phyloP scores from a whole-genome alignment of 345 rosid species.

The Rhodomyrtus tomentosa region DNA sequence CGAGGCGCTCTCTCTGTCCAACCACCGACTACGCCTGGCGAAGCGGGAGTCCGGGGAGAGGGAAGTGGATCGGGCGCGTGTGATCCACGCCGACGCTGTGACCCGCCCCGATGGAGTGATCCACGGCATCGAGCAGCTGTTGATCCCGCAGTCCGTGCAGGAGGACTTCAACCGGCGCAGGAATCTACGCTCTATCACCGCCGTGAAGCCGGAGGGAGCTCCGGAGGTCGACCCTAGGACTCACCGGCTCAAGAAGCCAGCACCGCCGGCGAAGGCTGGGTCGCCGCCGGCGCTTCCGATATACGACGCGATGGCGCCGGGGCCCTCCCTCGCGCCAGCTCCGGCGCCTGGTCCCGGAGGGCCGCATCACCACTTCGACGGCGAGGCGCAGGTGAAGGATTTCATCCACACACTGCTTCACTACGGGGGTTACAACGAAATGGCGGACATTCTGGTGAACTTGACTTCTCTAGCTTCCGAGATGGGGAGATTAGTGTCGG shows the following conservation, averaged over 20 bases:
- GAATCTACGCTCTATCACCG: slow-evolving; percentile 32
- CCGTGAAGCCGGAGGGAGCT: slow-evolving; percentile 41
- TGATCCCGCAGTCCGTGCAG: slow-evolving; percentile 39
- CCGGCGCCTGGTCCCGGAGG: slow-evolving; percentile 57
- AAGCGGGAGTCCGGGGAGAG: slow-evolving; percentile 4
- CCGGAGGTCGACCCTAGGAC: slow-evolving; percentile 43
- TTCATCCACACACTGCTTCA: slow-evolving; percentile 37
- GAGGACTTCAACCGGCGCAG: slow-evolving; percentile 37
- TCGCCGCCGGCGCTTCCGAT: slow-evolving; percentile 28
- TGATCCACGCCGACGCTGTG: slow-evolving; percentile 24
- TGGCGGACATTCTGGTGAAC: slow-evolving; percentile 48
- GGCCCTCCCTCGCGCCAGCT: slow-evolving; percentile 38
- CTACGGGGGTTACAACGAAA: slow-evolving; percentile 46
- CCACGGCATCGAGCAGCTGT: slow-evolving; percentile 35
- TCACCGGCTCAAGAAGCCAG: slow-evolving; percentile 26
- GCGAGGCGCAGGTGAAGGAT: slow-evolving; percentile 41
- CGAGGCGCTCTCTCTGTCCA: slow-evolving; percentile 12
- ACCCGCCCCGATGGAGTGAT: slow-evolving; percentile 43
- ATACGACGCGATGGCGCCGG: slow-evolving; percentile 43
- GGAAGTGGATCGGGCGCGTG: slow-evolving; percentile 14
- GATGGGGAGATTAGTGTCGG: slow-evolving; percentile 40
- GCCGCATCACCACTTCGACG: slow-evolving; percentile 36
- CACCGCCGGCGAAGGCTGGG: slow-evolving; percentile 8
- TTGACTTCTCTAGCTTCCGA: slow-evolving; percentile 40
- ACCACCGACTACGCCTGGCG: slow-evolving; percentile 5